These are phyloP conservation scores for Erigeron philadelphicus DNA, from an alignment of 140 eudicot species.

Conservation along the genomic window DNA sequence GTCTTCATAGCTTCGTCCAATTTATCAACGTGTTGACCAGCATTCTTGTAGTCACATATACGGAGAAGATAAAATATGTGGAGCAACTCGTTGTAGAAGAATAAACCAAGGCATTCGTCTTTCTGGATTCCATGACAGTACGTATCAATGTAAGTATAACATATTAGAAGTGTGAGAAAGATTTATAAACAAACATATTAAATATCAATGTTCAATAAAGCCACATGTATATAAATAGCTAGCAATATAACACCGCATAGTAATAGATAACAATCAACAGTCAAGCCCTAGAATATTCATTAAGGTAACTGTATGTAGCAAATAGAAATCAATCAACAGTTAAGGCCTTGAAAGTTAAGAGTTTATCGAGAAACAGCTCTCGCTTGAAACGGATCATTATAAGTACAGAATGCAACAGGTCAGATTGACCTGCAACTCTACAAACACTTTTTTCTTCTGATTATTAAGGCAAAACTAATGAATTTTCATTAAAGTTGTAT, in stretches of 20 bases:
- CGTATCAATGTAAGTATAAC: conserved; percentile 8
- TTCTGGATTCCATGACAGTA: conserved; percentile 36
- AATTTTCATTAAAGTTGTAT: no score
- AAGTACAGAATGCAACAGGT: no score
- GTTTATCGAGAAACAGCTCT: no score
- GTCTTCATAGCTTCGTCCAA: conserved; percentile 85
- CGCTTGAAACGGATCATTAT: no score
- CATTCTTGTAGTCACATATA: conserved; percentile 78
- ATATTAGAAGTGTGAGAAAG: conserved; percentile 1
- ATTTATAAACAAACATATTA: conserved; percentile 19
- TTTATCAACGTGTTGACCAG: conserved; percentile 70
- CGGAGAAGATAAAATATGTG: conserved; percentile 84
- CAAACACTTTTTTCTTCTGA: not conserved
- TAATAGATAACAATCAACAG: not conserved
- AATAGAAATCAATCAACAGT: not conserved
- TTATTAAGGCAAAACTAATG: not conserved
- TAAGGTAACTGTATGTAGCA: not conserved
- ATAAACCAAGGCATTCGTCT: conserved; percentile 75
- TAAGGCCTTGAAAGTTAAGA: no score
- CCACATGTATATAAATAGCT: conserved; percentile 1
- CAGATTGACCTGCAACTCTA: no score
- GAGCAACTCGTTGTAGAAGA: conserved; percentile 79
- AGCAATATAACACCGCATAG: not conserved
- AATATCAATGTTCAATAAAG: conserved; percentile 11
- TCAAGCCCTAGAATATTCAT: not conserved